These are phyloP conservation scores for Pseudomonodictys pantanalensis DNA, from an alignment of 495 filamentous ascomycete species.

Conservation along the genomic window DNA sequence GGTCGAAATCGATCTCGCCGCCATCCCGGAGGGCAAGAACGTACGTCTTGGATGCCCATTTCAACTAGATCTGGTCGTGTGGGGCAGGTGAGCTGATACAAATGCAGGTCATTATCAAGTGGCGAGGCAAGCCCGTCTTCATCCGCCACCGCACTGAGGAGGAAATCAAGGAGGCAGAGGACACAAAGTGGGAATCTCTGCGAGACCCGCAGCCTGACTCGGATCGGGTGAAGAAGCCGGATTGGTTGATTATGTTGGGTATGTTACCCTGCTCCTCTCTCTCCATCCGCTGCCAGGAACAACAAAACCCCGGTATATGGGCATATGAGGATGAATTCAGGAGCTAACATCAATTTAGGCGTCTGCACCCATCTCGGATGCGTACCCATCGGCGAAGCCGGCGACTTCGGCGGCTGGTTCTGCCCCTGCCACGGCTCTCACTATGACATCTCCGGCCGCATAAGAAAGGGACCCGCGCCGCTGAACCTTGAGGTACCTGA, in stretches of 20 bases:
- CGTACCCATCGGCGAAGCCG: constrained; percentile 97
- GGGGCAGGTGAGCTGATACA: constrained; percentile 23
- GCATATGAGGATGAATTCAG: neutral
- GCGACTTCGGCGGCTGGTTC: constrained; percentile 99
- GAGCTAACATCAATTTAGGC: constrained; percentile 48
- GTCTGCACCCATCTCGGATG: constrained; percentile 99
- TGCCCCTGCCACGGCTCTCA: constrained; percentile 99
- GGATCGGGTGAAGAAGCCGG: constrained; percentile 94
- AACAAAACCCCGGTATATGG: neutral
- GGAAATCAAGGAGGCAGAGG: constrained; percentile 59
- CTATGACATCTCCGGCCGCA: constrained; percentile 98
- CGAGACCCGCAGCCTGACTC: constrained; percentile 88
- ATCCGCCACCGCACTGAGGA: constrained; percentile 92
- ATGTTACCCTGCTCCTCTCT: constrained; percentile 40
- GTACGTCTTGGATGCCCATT: constrained; percentile 59
- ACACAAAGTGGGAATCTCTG: constrained; percentile 62
- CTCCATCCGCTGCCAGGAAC: neutral
- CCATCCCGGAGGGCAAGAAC: constrained; percentile 99
- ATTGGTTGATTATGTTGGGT: constrained; percentile 99
- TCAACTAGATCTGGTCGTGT: neutral
- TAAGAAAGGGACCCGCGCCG: constrained; percentile 92
- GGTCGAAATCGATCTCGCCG: constrained; percentile 89
- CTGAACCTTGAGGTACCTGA: constrained; percentile 92
- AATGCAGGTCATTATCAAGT: constrained; percentile 93
- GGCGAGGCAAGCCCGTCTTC: constrained; percentile 99